Evolutionary conservation across 1,139 yeast species (phyloP), one percentile per base, ranked within the genome.

Genomic region (Schwanniomyces etchellsii): DNA sequence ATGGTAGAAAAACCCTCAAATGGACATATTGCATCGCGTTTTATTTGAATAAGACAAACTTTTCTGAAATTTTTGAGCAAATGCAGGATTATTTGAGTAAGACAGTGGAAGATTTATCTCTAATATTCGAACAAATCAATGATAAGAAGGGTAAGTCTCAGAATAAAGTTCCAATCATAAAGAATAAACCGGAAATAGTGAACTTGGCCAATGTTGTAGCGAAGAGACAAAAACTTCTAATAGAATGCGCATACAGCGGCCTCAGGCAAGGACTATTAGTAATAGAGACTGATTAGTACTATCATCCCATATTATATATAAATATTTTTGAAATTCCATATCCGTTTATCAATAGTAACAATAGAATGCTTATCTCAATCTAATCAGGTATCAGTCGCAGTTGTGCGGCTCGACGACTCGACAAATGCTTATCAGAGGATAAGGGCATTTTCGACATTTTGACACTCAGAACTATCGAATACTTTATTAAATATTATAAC

Each of bases 11-110:
- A 29, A 77, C 89, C 2, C 62, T 91, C 31, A 84, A 86, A 57
- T 91, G 97, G 97, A 79, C 96, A 0, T 89, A 85, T 55, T 88
- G 89, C 4, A 74, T 86, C 50, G 81, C 86, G 3, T 91, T 61
- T 48, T 85, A 80, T 50, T 63, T 86, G 25, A 67, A 67, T 26
- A 60, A 59, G 22, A 60, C 67, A 27, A 63, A 71, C 35, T 63
- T 65, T 41, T 67, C 75, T 5, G 70, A 71, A 30, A 71, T 86
- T 10, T 77, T 86, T 45, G 95, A 86, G 45, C 77, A 74, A 34
- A 78, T 78, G 46, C 96, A 88, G 52, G 77, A 72, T 35, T 75
- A 76, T 33, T 60, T 91, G 29, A 80, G 80, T 33, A 63, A 70
- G 38, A 78, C 88, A 1, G 91, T 88, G 4, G 98, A 91, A 52